A percentile compares a stretch with the other conserved stretches of the same genome.
Evolutionary conservation across 2,329 filamentous ascomycete species (phyloP).

Genomic region (Phialophora chinensis): DNA sequence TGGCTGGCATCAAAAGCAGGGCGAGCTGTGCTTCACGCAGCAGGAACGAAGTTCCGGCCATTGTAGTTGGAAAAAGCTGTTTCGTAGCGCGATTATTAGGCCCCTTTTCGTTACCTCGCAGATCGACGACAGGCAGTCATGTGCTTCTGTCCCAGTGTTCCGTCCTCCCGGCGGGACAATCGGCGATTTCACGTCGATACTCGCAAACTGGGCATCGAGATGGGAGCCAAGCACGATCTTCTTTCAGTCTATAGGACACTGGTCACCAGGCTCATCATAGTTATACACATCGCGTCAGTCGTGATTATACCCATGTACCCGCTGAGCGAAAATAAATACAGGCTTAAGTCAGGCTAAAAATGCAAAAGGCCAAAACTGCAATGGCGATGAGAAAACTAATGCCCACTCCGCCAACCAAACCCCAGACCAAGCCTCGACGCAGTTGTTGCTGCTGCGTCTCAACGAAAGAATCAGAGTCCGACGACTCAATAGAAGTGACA

Average conservation of each 20-base stretch:
- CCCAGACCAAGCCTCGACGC: constrained; percentile 14
- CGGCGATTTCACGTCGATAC: neutral
- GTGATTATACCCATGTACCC: neutral
- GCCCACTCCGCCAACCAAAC: constrained; percentile 9
- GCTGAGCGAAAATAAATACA: neutral
- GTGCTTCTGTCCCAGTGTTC: neutral
- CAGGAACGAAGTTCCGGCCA: neutral
- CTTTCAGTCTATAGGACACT: neutral
- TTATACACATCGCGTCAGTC: constrained; percentile 3
- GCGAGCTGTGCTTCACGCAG: neutral
- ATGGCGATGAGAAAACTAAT: constrained; percentile 9
- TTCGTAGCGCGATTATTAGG: constrained; percentile 5
- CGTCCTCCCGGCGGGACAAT: neutral
- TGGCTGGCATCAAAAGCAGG: neutral
- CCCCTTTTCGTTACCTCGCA: neutral
- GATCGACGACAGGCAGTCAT: neutral
- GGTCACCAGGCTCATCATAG: neutral
- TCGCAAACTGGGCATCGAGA: neutral
- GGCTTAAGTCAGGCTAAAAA: neutral
- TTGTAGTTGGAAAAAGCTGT: constrained; percentile 10
- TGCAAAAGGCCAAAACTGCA: constrained; percentile 13
- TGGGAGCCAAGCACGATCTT: neutral
- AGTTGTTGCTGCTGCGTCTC: constrained; percentile 7
- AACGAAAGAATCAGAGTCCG: constrained; percentile 15
- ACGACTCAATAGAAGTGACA: constrained; percentile 1